Percentiles rank a stretch among this genome's conserved stretches.
Evolutionary conservation across 2,329 filamentous ascomycete genomes (phyloP).

Genomic region (Aspergillus fumigatus): DNA sequence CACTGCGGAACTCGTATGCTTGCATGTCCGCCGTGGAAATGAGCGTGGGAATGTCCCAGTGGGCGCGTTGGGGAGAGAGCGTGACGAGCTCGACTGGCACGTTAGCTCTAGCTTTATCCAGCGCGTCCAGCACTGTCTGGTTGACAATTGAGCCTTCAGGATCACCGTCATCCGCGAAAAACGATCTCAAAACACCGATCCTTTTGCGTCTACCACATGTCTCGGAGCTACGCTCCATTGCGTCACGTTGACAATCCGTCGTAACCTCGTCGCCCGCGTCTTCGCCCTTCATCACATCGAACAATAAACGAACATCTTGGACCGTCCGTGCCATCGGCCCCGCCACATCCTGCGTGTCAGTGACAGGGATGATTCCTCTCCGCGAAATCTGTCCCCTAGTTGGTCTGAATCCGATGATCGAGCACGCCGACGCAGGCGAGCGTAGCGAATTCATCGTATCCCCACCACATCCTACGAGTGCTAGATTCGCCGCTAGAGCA

Average conservation of each 20-base stretch:
- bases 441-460: conserved; percentile 61
- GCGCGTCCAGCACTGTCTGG: not conserved
- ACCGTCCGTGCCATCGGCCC: conserved; percentile 52
- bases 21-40: conserved; percentile 53
- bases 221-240: not conserved
- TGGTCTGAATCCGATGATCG: conserved; percentile 56
- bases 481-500: conserved; percentile 55
- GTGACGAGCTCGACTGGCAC: conserved; percentile 38
- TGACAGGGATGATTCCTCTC: conserved; percentile 52
- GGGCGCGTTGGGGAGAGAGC: conserved; percentile 40
- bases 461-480: conserved; percentile 55
- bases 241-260: not conserved
- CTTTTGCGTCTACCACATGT: not conserved
- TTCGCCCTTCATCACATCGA: conserved; percentile 22
- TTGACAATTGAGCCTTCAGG: not conserved
- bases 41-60: conserved; percentile 28
- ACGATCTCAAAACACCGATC: not conserved
- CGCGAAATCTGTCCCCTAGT: conserved; percentile 50
- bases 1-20: conserved; percentile 55
- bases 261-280: not conserved
- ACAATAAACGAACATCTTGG: conserved; percentile 22
- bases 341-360: conserved; percentile 53
- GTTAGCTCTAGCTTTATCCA: not conserved
- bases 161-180: not conserved
- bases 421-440: conserved; percentile 59